Conservation (phyloP, 768 basidiomycete genomes). For the Suillus luteus region DNA sequence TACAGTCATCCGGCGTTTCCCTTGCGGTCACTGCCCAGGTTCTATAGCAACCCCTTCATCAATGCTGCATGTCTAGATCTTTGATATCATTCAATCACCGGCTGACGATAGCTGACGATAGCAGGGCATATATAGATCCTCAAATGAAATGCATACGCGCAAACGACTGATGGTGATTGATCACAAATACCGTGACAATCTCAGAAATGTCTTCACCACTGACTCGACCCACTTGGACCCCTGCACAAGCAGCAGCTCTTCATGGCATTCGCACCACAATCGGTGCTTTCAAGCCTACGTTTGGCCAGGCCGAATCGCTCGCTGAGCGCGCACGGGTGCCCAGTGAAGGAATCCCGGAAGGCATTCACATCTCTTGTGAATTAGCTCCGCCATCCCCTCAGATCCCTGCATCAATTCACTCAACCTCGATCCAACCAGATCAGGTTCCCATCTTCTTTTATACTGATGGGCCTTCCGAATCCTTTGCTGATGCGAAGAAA, state of each 20-base stretch:
- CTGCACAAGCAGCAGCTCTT: neutral
- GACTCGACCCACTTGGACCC: neutral
- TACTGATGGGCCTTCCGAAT: constrained; percentile 4
- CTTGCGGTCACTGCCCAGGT: too few relatives aligned
- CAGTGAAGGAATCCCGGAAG: constrained; percentile 1
- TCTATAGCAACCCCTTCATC: too few relatives aligned
- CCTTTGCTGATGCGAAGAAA: neutral
- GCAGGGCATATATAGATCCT: too few relatives aligned
- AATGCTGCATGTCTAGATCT: too few relatives aligned
- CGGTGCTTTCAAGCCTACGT: neutral
- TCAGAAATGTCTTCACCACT: neutral
- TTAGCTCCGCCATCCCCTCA: neutral
- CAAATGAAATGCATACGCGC: neutral
- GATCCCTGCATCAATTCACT: neutral
- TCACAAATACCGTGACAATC: neutral
- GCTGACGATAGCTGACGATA: too few relatives aligned
- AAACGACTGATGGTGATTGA: neutral
- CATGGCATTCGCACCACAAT: neutral
- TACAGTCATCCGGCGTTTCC: too few relatives aligned
- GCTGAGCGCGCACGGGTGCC: neutral
- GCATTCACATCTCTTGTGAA: neutral
- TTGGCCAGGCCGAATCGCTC: neutral
- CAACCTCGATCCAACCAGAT: constrained; percentile 16
- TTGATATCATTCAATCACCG: too few relatives aligned
- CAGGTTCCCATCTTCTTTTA: constrained; percentile 27